phyloP scores from a whole-genome alignment of 2,329 filamentous ascomycete genomes.

The Monascus ruber region DNA sequence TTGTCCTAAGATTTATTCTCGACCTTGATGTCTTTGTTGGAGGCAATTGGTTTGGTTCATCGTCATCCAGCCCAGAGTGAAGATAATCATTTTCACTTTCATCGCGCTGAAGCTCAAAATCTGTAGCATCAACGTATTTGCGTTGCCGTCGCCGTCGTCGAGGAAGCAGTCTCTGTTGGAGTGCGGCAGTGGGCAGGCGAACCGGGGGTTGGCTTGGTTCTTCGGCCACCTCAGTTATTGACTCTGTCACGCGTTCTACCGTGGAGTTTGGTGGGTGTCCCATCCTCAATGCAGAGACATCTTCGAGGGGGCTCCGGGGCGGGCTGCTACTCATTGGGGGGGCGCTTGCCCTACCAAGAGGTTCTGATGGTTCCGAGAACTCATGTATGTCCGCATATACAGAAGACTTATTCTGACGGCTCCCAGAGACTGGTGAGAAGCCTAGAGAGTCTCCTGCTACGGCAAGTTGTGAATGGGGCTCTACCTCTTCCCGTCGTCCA shows the following conservation, averaged over 20 bases:
- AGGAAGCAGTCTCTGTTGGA: slow-evolving; percentile 27
- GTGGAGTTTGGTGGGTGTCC: slow-evolving; percentile 1
- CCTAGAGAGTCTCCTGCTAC: slow-evolving; percentile 10
- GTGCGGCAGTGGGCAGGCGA: slow-evolving; percentile 21
- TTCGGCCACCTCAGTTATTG: slow-evolving; percentile 2
- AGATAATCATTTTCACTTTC: slow-evolving; percentile 15
- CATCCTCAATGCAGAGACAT: slow-evolving; percentile 1
- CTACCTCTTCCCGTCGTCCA: slow-evolving; percentile 13
- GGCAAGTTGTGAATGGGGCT: slow-evolving; percentile 12
- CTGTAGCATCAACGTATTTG: slow-evolving; percentile 6
- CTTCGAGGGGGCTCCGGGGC: slow-evolving; percentile 9
- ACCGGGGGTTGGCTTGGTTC: slow-evolving; percentile 2
- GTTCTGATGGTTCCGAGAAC: slow-evolving; percentile 5
- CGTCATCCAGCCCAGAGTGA: slow-evolving; percentile 19
- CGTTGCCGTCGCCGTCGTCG: slow-evolving; percentile 16
- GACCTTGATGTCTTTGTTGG: slow-evolving; percentile 7
- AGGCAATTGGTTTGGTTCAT: slow-evolving; percentile 24
- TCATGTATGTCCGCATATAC: slow-evolving; percentile 1
- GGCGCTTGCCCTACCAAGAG: slow-evolving; percentile 25
- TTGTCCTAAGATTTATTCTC: slow-evolving; percentile 9
- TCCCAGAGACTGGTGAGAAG: slow-evolving; percentile 6
- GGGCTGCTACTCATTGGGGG: slow-evolving; percentile 27
- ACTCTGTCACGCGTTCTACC: not conserved
- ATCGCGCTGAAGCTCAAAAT: slow-evolving; percentile 14
- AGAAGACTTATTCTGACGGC: slow-evolving; percentile 1